Conservation (phyloP, 805 yeast species). For the Ogataea henricii region DNA sequence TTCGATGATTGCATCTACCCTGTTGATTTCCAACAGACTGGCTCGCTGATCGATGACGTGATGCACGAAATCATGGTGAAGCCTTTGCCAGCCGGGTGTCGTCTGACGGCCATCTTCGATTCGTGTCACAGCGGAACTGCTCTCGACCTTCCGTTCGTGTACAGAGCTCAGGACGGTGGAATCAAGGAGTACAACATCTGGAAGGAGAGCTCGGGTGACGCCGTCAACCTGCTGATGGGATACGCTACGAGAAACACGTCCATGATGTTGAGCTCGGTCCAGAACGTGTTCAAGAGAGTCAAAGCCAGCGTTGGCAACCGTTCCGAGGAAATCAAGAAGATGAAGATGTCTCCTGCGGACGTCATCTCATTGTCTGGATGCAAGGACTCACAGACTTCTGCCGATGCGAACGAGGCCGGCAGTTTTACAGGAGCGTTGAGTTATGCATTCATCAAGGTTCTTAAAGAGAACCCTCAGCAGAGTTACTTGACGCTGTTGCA, state of each 20-base stretch:
- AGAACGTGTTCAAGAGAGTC: conserved; percentile 33
- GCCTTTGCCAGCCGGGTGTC: conserved; percentile 69
- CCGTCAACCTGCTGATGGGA: conserved; percentile 57
- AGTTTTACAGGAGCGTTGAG: conserved; percentile 83
- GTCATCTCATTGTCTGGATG: conserved; percentile 78
- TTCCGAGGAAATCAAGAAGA: conserved; percentile 47
- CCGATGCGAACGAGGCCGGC: conserved; percentile 77
- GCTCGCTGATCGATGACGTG: conserved; percentile 72
- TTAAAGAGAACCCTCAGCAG: conserved; percentile 62
- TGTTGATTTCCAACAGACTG: conserved; percentile 55
- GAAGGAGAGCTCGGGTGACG: conserved; percentile 72
- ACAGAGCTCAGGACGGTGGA: conserved; percentile 76
- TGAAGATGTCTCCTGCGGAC: conserved; percentile 75
- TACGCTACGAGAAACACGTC: conserved; percentile 60
- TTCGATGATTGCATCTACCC: conserved; percentile 41
- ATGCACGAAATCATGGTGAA: conserved; percentile 72
- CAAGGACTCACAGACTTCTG: conserved; percentile 80
- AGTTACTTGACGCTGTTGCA: conserved; percentile 69
- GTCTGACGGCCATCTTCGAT: conserved; percentile 79
- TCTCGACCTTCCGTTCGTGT: conserved; percentile 75
- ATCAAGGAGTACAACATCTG: conserved; percentile 78
- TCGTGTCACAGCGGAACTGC: conserved; percentile 88
- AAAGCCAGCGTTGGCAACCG: conserved; percentile 34
- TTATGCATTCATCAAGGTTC: conserved; percentile 69
- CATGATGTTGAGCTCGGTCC: conserved; percentile 45